Evolutionary conservation across 768 basidiomycete species (phyloP), one percentile per base, ranked within the genome.

Genomic region (Sarcodon aspratus): DNA sequence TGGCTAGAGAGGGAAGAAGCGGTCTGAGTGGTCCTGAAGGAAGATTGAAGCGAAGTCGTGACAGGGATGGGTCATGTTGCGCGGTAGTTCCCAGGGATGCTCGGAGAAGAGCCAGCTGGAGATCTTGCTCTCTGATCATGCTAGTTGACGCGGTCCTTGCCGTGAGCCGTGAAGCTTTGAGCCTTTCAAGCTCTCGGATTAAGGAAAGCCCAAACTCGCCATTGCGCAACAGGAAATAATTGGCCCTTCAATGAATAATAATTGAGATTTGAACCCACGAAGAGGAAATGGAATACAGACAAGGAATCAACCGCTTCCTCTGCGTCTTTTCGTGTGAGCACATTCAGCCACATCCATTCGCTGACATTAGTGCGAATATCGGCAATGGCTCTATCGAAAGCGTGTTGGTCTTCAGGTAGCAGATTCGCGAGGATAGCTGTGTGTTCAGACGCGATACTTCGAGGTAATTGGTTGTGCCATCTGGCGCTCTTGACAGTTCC

Each of bases 311-410:
- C 79, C 0, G 91, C 84, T 18, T 85, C 84, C 53, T 85, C 82
- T 1, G 94, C 83, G 52, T 92, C 89, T 55, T 78, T 76, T 57
- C 75, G 74, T 2, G 90, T 94, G 46, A 96, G 69, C 35, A 95
- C 83, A 58, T 93, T 90, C 18, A 80, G 63, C 93, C 92, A 96
- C 1, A 96, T 69, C 91, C 92, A 96, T 70, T 96, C 93, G 59
- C 90, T 86, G 46, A 94, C 77, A 50, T 84, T 81, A 1, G 75
- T 82, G 50, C 91, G 70, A 35, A 93, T 87, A 51, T 82, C 78
- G 13, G 76, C 67, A 34, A 96, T 78, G 50, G 82, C 76, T 33
- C 72, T 66, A 60, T 89, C 88, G 57, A 96, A 89, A 12, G 70
- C 74, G 52, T 86, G 82, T 52, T 78, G 79, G 54, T 91, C 83